These are phyloP conservation scores for Pistacia atlantica DNA, from an alignment of 345 rosid genomes.

Conservation along the genomic window DNA sequence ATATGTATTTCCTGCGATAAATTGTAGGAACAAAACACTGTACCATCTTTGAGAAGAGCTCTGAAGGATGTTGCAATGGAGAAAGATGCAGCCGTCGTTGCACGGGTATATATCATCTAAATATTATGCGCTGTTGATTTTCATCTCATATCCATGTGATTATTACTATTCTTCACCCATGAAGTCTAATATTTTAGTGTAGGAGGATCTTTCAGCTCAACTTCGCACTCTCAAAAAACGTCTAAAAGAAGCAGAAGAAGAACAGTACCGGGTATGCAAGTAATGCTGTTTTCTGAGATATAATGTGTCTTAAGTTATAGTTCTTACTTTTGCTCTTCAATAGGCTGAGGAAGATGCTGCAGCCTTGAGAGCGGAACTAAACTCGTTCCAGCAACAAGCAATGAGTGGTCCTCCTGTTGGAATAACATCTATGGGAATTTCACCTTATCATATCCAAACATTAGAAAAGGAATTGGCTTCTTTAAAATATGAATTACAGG, in stretches of 20 bases:
- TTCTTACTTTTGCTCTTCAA: slow-evolving; percentile 23
- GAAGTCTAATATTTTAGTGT: slow-evolving; percentile 34
- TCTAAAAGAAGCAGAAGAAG: slow-evolving; percentile 59
- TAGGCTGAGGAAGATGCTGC: slow-evolving; percentile 99
- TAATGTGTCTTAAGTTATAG: slow-evolving; percentile 28
- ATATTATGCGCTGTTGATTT: slow-evolving; percentile 4
- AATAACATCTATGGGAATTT: slow-evolving; percentile 41
- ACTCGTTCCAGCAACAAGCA: slow-evolving; percentile 75
- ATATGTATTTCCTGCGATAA: slow-evolving; percentile 13
- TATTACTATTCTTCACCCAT: slow-evolving; percentile 25
- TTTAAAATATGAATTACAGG: slow-evolving; percentile 73
- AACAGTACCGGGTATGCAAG: slow-evolving; percentile 21
- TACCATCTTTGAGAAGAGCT: slow-evolving; percentile 93
- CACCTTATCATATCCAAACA: slow-evolving; percentile 57
- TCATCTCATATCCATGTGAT: neutral
- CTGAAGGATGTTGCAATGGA: slow-evolving; percentile 96
- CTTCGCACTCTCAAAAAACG: slow-evolving; percentile 85
- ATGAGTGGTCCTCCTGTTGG: slow-evolving; percentile 54
- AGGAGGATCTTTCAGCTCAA: slow-evolving; percentile 97
- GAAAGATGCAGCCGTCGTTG: slow-evolving; percentile 99
- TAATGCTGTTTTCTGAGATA: slow-evolving; percentile 13
- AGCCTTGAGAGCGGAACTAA: slow-evolving; percentile 90
- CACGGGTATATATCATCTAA: slow-evolving; percentile 49
- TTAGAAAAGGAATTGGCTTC: slow-evolving; percentile 75
- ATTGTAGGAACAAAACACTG: slow-evolving; percentile 76